These are phyloP conservation scores for Botryococcus braunii DNA, from an alignment of 163 green algal genomes.

Conservation along the genomic window DNA sequence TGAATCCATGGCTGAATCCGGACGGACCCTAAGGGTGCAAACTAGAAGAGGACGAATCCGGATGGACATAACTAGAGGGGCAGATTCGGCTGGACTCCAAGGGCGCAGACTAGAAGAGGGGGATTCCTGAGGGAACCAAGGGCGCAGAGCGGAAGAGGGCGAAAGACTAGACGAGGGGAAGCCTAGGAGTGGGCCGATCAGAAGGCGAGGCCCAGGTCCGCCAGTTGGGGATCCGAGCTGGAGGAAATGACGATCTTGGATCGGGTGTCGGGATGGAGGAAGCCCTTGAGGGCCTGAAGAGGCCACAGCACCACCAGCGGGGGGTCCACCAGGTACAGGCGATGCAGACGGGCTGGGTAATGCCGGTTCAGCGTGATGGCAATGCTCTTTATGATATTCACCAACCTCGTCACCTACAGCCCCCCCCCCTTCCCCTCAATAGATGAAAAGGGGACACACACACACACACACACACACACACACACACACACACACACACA, in stretches of 20 bases:
- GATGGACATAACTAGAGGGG: too few relatives aligned
- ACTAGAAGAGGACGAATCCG: too few relatives aligned
- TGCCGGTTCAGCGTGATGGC: slow-evolving; percentile 12
- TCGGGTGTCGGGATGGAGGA: slow-evolving; percentile 7
- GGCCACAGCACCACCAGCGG: slow-evolving; percentile 5
- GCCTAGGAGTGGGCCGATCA: too few relatives aligned
- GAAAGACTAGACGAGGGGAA: too few relatives aligned
- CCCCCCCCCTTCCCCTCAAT: background rate
- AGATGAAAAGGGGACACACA: background rate
- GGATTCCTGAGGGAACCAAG: too few relatives aligned
- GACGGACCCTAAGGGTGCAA: too few relatives aligned
- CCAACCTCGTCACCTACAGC: slow-evolving; percentile 5
- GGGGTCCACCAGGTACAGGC: slow-evolving; percentile 11
- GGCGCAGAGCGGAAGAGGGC: too few relatives aligned
- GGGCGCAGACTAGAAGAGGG: too few relatives aligned
- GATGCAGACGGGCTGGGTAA: slow-evolving; percentile 9
- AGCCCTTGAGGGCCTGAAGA: slow-evolving; percentile 6
- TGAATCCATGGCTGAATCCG: too few relatives aligned
- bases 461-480: background rate
- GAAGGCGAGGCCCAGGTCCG: too few relatives aligned
- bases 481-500: background rate
- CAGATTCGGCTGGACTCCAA: too few relatives aligned
- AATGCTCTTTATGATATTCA: slow-evolving; percentile 3
- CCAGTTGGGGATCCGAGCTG: background rate
- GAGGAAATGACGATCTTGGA: slow-evolving; percentile 9